Evolutionary conservation across 352 stramenopile genomes (phyloP), one percentile per base, ranked within the genome.

Genomic region (Phytophthora chlamydospora): DNA sequence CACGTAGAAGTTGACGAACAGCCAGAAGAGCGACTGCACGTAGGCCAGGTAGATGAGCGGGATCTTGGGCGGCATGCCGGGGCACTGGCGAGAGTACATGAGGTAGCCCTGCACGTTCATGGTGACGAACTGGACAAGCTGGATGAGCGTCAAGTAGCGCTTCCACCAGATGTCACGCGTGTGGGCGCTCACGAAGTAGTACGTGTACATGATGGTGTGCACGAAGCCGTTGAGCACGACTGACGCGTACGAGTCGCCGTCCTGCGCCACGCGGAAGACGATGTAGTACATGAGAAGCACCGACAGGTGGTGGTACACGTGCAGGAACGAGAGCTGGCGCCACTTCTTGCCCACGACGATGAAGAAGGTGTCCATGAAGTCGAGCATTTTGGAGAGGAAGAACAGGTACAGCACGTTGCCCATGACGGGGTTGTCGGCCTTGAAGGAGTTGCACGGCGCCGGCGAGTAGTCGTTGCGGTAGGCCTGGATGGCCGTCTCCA

Each of bases 181-280:
- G 80, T 98, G 93, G 70, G 97, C 93, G 75, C 88, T 97, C 34
- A 98, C 95, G 63, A 98, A 98, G 90, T 98, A 99, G 80, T 99
- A 99, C 6, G 89, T 98, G 87, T 99, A 99, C 95, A 99, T 98
- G 69, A 99, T 94, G 34, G 92, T 98, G 78, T 99, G 96, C 58
- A 99, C 97, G 71, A 98, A 97, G 59, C 91, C 89, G 73, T 99
- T 99, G 40, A 98, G 75, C 16, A 98, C 69, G 57, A 98, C 93
- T 31, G 95, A 98, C 14, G 97, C 77, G 78, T 95, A 99, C 58
- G 97, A 91, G 78, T 98, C 95, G 62, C 93, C 94, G 73, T 98
- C 95, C 62, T 98, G 97, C 31, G 90, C 90, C 4, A 93, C 80
- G 70, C 97, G 93, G 39, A 93, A 82, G 65, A 95, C 96, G 29